Percentiles rank a stretch among this genome's conserved stretches.
Conservation (phyloP, 2,329 filamentous ascomycete species). For the Pestalotiopsis sp. region DNA sequence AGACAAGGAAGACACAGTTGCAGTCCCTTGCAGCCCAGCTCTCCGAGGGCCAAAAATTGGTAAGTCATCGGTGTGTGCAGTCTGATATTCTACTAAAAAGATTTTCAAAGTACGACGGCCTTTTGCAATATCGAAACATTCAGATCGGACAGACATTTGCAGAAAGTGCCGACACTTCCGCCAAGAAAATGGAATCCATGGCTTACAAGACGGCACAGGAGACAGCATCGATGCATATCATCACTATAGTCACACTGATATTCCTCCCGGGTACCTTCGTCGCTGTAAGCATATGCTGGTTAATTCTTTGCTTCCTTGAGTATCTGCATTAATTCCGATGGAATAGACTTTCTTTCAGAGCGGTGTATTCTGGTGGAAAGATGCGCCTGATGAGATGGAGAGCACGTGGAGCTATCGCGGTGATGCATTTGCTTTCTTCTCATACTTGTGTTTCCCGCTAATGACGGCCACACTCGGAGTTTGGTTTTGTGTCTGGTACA, state of each 20-base stretch:
- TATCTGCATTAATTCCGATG: neutral
- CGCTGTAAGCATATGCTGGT: neutral
- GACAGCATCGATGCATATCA: conserved; percentile 2
- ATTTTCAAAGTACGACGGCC: neutral
- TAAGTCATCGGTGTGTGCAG: neutral
- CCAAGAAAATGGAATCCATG: neutral
- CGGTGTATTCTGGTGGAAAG: conserved; percentile 2
- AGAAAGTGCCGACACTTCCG: neutral
- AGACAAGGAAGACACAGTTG: neutral
- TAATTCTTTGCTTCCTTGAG: neutral
- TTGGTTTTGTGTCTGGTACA: neutral
- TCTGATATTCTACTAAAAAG: neutral
- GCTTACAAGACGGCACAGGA: neutral
- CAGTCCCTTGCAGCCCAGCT: neutral
- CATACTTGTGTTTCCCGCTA: neutral
- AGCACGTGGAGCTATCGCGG: neutral
- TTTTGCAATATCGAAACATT: conserved; percentile 6
- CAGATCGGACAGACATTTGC: neutral
- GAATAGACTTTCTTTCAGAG: conserved; percentile 2
- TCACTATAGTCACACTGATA: neutral
- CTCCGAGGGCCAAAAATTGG: neutral
- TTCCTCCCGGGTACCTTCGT: conserved; percentile 6
- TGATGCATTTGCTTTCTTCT: neutral
- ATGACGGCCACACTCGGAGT: neutral
- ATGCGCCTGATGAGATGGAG: neutral